Evolutionary conservation across 2,329 filamentous ascomycete species (phyloP).

Genomic region (Colletotrichum paranaense): DNA sequence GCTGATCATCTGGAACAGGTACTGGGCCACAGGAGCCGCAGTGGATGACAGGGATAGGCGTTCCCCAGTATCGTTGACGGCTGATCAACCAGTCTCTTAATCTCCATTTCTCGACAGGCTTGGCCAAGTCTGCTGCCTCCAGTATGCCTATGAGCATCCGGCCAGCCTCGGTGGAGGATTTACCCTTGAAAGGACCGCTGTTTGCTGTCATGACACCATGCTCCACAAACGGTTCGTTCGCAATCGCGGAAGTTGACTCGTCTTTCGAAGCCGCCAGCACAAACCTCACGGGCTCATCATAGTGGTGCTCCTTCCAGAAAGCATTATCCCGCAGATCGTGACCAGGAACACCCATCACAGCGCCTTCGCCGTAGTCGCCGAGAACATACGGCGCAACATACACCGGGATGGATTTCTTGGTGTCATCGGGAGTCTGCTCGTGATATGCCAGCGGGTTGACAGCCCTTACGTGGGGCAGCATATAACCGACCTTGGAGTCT

Average conservation of each 20-base stretch:
- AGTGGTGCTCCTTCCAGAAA: slow-evolving; percentile 81
- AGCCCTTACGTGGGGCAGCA: slow-evolving; percentile 70
- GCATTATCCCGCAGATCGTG: slow-evolving; percentile 83
- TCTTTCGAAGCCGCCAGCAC: slow-evolving; percentile 69
- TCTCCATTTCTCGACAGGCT: slow-evolving; percentile 78
- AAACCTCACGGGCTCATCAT: slow-evolving; percentile 68
- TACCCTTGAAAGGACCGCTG: slow-evolving; percentile 73
- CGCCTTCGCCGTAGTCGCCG: slow-evolving; percentile 86
- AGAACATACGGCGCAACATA: slow-evolving; percentile 89
- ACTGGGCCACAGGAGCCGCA: slow-evolving; percentile 82
- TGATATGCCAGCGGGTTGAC: slow-evolving; percentile 74
- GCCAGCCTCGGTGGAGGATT: slow-evolving; percentile 72
- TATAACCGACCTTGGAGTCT: slow-evolving; percentile 75
- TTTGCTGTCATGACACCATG: slow-evolving; percentile 76
- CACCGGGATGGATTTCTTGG: slow-evolving; percentile 73
- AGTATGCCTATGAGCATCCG: slow-evolving; percentile 69
- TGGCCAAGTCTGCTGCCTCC: slow-evolving; percentile 66
- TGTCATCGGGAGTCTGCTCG: slow-evolving; percentile 59
- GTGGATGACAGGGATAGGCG: slow-evolving; percentile 90
- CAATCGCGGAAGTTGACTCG: slow-evolving; percentile 55
- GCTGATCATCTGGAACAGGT: slow-evolving; percentile 78
- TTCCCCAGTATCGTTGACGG: slow-evolving; percentile 92
- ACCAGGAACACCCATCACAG: slow-evolving; percentile 91
- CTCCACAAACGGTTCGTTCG: slow-evolving; percentile 68
- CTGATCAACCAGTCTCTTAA: slow-evolving; percentile 92